Evolutionary conservation across 495 filamentous ascomycete species (phyloP).

Genomic region (Apiosordaria backusii): DNA sequence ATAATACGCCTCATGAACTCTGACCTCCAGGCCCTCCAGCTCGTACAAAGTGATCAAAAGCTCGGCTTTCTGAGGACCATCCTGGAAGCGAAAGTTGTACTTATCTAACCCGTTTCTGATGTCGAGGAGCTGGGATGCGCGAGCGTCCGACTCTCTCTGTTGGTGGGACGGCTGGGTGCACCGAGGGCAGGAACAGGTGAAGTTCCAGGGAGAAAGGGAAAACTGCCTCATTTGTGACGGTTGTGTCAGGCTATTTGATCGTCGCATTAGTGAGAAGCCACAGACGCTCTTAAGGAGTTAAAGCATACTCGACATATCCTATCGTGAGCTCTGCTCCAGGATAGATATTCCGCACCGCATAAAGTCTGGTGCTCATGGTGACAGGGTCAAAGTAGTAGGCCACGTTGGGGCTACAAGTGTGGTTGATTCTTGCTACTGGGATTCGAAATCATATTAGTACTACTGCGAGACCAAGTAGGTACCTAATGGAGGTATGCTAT

Average conservation of each 20-base stretch:
- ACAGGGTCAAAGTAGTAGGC: constrained; percentile 37
- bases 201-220: constrained; percentile 34
- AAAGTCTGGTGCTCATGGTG: constrained; percentile 30
- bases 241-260: constrained; percentile 28
- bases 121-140: constrained; percentile 24
- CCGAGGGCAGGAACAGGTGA: constrained; percentile 33
- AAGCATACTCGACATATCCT: constrained; percentile 34
- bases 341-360: constrained; percentile 30
- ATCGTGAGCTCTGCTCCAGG: constrained; percentile 34
- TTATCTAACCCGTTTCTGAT: constrained; percentile 34
- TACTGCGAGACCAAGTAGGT: too few relatives aligned
- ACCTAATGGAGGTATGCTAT: too few relatives aligned
- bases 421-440: constrained; percentile 36
- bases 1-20: constrained; percentile 4
- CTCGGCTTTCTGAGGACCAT: neutral
- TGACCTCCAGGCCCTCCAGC: neutral
- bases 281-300: neutral
- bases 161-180: constrained; percentile 31
- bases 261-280: neutral
- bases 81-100: constrained; percentile 16
- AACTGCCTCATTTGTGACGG: constrained; percentile 22
- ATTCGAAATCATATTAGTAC: neutral
- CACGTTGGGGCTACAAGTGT: constrained; percentile 36
- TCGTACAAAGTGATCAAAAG: neutral
- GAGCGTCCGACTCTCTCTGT: constrained; percentile 31